phyloP scores from a whole-genome alignment of 352 stramenopile genomes.

The Elongisporangium anandrum region DNA sequence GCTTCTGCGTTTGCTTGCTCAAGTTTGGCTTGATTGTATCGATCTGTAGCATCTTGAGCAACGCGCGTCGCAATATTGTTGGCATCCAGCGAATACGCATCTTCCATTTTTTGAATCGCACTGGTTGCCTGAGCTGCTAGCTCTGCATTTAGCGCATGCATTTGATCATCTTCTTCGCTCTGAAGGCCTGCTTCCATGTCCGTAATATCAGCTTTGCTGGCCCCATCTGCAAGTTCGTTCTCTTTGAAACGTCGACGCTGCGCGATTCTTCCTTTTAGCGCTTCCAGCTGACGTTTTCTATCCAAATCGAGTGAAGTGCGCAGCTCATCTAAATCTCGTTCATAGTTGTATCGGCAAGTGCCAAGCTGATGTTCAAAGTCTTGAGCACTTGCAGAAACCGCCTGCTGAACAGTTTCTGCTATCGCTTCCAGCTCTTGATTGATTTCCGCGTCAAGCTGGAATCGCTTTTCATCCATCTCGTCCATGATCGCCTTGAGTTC shows the following conservation, averaged over 20 bases:
- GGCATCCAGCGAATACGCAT: neutral
- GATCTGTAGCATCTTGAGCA: neutral
- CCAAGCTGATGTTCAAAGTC: conserved; percentile 26
- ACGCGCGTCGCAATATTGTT: neutral
- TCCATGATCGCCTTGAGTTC: conserved; percentile 3
- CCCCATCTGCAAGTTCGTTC: neutral
- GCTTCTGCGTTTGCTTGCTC: conserved; percentile 8
- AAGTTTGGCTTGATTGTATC: conserved; percentile 10
- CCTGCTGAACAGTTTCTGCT: conserved; percentile 13
- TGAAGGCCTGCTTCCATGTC: neutral
- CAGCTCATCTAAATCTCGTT: conserved; percentile 17
- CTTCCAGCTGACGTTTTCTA: conserved; percentile 15
- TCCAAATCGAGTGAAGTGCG: conserved; percentile 10
- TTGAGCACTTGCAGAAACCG: conserved; percentile 8
- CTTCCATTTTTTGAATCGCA: neutral
- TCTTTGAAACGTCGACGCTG: conserved; percentile 8
- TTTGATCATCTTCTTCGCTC: neutral
- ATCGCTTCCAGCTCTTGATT: conserved; percentile 23
- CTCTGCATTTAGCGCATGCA: neutral
- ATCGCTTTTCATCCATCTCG: conserved; percentile 17
- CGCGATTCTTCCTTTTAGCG: conserved; percentile 13
- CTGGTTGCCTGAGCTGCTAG: neutral
- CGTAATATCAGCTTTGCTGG: neutral
- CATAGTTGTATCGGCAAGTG: conserved; percentile 19
- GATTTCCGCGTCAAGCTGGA: conserved; percentile 15